Conservation (phyloP, 2,329 filamentous ascomycete species). For the Coniochaeta sp. region DNA sequence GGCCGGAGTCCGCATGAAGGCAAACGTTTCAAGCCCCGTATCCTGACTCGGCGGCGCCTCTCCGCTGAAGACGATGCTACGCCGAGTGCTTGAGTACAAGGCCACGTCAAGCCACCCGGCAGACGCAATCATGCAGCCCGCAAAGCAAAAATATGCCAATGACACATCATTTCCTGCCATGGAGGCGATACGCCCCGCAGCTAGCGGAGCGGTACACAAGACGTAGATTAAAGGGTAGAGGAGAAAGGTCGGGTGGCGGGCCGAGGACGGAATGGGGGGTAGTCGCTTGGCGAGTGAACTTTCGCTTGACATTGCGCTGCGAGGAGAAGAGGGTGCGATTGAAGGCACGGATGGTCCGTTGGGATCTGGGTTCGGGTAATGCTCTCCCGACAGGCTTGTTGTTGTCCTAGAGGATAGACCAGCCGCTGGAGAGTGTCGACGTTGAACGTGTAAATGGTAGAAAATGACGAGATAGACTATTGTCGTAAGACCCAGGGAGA, state of each 20-base stretch:
- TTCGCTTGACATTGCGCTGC: conserved; percentile 14
- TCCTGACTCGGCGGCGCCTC: conserved; percentile 31
- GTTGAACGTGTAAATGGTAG: conserved; percentile 27
- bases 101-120: conserved; percentile 49
- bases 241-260: conserved; percentile 48
- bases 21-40: conserved; percentile 43
- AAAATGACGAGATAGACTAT: conserved; percentile 34
- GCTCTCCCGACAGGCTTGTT: conserved; percentile 5
- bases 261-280: conserved; percentile 17
- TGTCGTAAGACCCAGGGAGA: conserved; percentile 28
- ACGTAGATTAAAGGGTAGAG: conserved; percentile 64
- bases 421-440: conserved; percentile 10
- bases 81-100: conserved; percentile 44
- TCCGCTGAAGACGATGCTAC: conserved; percentile 42
- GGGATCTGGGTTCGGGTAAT: conserved; percentile 15
- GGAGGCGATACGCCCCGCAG: conserved; percentile 54
- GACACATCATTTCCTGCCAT: conserved; percentile 48
- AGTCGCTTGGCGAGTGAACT: conserved; percentile 14
- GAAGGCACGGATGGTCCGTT: conserved; percentile 8
- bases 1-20: conserved; percentile 35
- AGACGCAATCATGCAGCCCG: conserved; percentile 49
- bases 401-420: conserved; percentile 13
- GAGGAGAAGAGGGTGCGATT: conserved; percentile 10
- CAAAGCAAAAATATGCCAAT: conserved; percentile 49
- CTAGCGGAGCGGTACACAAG: conserved; percentile 60